A percentile compares a stretch with the other conserved stretches of the same genome.
These are phyloP conservation scores for Penicillium sp. DNA, from an alignment of 2,329 filamentous ascomycete species.

Conservation along the genomic window DNA sequence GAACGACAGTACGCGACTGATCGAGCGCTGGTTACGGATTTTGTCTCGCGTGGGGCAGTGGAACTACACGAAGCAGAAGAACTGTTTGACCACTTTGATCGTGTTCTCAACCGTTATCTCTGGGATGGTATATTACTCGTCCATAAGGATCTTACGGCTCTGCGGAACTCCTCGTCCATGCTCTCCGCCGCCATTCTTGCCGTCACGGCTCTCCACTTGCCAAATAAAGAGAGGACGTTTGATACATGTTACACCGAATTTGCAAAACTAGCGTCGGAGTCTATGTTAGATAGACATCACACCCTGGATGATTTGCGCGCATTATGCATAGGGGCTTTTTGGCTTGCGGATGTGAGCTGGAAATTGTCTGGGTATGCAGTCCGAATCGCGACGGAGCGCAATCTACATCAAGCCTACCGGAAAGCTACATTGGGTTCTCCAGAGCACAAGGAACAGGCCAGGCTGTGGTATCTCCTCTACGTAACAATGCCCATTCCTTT, in stretches of 20 bases:
- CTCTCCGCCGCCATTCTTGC: constrained; percentile 52
- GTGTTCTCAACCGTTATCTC: constrained; percentile 46
- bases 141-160: constrained; percentile 52
- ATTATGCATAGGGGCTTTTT: constrained; percentile 60
- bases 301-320: constrained; percentile 58
- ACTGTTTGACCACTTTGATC: constrained; percentile 46
- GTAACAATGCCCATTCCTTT: constrained; percentile 31
- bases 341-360: constrained; percentile 60
- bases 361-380: constrained; percentile 51
- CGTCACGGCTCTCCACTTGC: constrained; percentile 57
- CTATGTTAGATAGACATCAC: constrained; percentile 58
- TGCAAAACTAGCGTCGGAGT: constrained; percentile 56
- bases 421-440: constrained; percentile 44
- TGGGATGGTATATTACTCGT: constrained; percentile 52
- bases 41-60: constrained; percentile 56
- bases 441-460: constrained; percentile 44
- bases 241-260: constrained; percentile 59
- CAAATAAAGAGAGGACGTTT: constrained; percentile 51
- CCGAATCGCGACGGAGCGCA: constrained; percentile 49
- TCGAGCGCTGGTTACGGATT: constrained; percentile 49
- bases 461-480: constrained; percentile 49
- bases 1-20: constrained; percentile 38
- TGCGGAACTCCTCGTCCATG: constrained; percentile 54
- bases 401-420: constrained; percentile 49
- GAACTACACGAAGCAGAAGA: constrained; percentile 50